Evolutionary conservation across 169 alveolate genomes (phyloP).

Genomic region (Fabrea salina): DNA sequence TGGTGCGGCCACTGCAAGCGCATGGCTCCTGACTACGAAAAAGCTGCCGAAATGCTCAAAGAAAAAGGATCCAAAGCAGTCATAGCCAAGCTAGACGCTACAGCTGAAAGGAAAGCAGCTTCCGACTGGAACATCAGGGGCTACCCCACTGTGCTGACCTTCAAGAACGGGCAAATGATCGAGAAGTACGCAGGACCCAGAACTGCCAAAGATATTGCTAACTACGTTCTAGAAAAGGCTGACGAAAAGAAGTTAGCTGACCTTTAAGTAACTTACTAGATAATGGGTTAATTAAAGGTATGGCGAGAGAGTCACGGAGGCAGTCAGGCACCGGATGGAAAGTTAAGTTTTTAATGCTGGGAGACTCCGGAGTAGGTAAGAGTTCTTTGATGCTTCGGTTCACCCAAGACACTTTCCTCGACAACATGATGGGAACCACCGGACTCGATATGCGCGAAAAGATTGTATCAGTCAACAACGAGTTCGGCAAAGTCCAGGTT

Average conservation of each 20-base stretch:
- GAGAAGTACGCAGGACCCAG: neutral
- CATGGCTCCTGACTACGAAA: conserved; percentile 30
- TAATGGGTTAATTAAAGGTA: too few relatives aligned
- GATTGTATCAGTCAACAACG: too few relatives aligned
- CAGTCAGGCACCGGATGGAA: too few relatives aligned
- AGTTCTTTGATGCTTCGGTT: too few relatives aligned
- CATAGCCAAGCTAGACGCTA: conserved; percentile 89
- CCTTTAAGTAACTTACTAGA: neutral
- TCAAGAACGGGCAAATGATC: conserved; percentile 53
- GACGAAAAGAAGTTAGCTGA: neutral
- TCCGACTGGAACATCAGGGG: conserved; percentile 85
- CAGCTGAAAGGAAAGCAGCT: conserved; percentile 68
- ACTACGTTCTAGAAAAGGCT: neutral
- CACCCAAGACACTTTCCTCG: too few relatives aligned
- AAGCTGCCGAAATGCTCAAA: conserved; percentile 82
- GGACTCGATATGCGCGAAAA: too few relatives aligned
- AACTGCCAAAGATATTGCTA: neutral
- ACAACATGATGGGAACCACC: too few relatives aligned
- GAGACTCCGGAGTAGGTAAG: too few relatives aligned
- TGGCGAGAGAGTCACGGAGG: too few relatives aligned
- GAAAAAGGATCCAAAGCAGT: conserved; percentile 72
- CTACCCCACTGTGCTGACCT: conserved; percentile 90
- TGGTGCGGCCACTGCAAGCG: conserved; percentile 28
- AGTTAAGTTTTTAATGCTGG: too few relatives aligned
- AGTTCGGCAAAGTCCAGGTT: too few relatives aligned